Evolutionary conservation across 2,329 filamentous ascomycete genomes (phyloP).

Genomic region (Fusarium albidum): DNA sequence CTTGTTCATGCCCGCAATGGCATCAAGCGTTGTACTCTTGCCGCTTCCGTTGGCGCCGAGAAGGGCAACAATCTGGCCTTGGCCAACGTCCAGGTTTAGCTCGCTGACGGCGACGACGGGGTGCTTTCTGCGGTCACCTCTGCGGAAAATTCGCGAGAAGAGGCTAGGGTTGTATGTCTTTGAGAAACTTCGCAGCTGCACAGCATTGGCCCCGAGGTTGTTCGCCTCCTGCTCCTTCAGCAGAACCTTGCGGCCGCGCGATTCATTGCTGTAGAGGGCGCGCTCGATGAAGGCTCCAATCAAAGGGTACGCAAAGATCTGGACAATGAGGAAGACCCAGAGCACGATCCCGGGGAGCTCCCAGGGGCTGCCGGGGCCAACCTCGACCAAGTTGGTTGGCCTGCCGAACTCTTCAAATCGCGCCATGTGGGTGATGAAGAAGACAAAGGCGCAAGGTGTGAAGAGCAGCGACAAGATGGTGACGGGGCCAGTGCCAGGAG

Average conservation of each 20-base stretch:
- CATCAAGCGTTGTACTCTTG: slow-evolving; percentile 89
- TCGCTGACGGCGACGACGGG: slow-evolving; percentile 82
- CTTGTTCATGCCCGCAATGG: slow-evolving; percentile 82
- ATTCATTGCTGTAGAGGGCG: slow-evolving; percentile 77
- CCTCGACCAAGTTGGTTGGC: slow-evolving; percentile 67
- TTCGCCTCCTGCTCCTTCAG: slow-evolving; percentile 42
- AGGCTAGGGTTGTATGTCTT: slow-evolving; percentile 79
- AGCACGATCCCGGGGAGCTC: slow-evolving; percentile 76
- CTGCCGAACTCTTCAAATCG: slow-evolving; percentile 73
- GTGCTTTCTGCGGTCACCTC: slow-evolving; percentile 54
- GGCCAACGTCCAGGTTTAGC: slow-evolving; percentile 73
- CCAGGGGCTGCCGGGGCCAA: slow-evolving; percentile 73
- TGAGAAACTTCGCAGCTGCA: slow-evolving; percentile 76
- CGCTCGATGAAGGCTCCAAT: slow-evolving; percentile 79
- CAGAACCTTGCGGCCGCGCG: slow-evolving; percentile 64
- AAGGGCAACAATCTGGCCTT: slow-evolving; percentile 85
- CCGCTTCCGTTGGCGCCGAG: slow-evolving; percentile 91
- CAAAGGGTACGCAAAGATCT: slow-evolving; percentile 80
- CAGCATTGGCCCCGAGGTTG: slow-evolving; percentile 57
- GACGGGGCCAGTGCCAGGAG: slow-evolving; percentile 69
- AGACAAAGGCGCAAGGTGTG: slow-evolving; percentile 87
- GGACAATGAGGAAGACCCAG: slow-evolving; percentile 79
- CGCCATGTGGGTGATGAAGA: slow-evolving; percentile 78
- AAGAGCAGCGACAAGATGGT: slow-evolving; percentile 79
- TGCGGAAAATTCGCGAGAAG: slow-evolving; percentile 62